Evolutionary conservation across 805 yeast species (phyloP).

Genomic region (Brettanomyces custersianus): DNA sequence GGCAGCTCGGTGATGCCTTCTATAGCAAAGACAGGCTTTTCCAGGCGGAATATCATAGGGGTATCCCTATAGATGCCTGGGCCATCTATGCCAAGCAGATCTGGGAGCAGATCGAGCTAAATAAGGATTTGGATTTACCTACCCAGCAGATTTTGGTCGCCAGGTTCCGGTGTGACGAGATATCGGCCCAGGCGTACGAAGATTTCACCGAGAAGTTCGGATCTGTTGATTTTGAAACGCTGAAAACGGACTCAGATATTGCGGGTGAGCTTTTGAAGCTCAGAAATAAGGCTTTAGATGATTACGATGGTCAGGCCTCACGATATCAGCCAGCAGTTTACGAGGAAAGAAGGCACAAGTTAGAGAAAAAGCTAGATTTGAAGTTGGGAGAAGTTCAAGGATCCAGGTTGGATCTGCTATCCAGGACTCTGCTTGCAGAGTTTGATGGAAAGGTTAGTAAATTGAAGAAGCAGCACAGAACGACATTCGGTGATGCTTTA

Average conservation of each 20-base stretch:
- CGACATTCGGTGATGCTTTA: slow-evolving; percentile 18
- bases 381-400: slow-evolving; percentile 37
- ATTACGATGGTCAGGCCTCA: slow-evolving; percentile 66
- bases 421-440: slow-evolving; percentile 23
- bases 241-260: slow-evolving; percentile 21
- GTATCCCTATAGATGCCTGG: slow-evolving; percentile 95
- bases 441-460: slow-evolving; percentile 21
- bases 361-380: slow-evolving; percentile 40
- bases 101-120: slow-evolving; percentile 90
- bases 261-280: slow-evolving; percentile 36
- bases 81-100: slow-evolving; percentile 79
- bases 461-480: slow-evolving; percentile 15
- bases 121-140: slow-evolving; percentile 91
- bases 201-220: slow-evolving; percentile 31
- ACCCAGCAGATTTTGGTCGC: slow-evolving; percentile 95
- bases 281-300: slow-evolving; percentile 35
- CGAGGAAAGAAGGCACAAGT: slow-evolving; percentile 43
- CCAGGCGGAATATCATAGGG: slow-evolving; percentile 66
- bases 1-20: slow-evolving; percentile 55
- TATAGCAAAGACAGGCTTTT: slow-evolving; percentile 37
- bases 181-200: slow-evolving; percentile 45
- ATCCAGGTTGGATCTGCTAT: slow-evolving; percentile 29
- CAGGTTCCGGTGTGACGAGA: slow-evolving; percentile 89
- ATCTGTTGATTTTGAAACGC: slow-evolving; percentile 12
- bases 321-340: slow-evolving; percentile 66